Conservation (phyloP, 2,329 filamentous ascomycete genomes). For the Colletotrichum siamense region DNA sequence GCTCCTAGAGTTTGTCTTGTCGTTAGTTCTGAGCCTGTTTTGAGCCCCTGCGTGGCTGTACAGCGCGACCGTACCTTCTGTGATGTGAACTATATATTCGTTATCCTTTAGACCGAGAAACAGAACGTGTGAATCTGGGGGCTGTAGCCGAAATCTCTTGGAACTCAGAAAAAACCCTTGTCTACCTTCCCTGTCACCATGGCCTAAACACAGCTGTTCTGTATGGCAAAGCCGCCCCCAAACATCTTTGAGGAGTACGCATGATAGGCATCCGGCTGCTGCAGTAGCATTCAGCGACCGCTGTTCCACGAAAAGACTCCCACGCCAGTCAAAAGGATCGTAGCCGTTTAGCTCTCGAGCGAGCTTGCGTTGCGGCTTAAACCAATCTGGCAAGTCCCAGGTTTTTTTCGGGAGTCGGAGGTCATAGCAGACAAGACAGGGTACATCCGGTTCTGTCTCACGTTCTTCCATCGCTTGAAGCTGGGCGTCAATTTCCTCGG, state of each 20-base stretch:
- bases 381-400: rapidly evolving
- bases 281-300: not conserved
- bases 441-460: not conserved
- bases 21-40: not conserved
- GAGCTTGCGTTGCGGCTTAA: not conserved
- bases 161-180: too few species aligned
- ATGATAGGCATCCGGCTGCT: not conserved
- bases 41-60: not conserved
- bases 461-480: not conserved
- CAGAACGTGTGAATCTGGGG: too few species aligned
- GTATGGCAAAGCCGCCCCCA: not conserved
- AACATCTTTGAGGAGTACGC: not conserved
- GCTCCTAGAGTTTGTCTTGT: not conserved
- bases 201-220: rapidly evolving
- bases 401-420: not conserved
- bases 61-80: not conserved
- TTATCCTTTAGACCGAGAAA: rapidly evolving
- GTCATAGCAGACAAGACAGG: not conserved
- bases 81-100: rapidly evolving
- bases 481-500: not conserved
- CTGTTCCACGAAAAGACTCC: rapidly evolving
- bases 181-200: not conserved
- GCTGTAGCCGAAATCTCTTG: too few species aligned
- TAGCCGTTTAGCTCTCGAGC: not conserved
- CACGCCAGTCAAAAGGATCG: not conserved